Conservation (phyloP, 495 filamentous ascomycete genomes). For the Tuber melanosporum region DNA sequence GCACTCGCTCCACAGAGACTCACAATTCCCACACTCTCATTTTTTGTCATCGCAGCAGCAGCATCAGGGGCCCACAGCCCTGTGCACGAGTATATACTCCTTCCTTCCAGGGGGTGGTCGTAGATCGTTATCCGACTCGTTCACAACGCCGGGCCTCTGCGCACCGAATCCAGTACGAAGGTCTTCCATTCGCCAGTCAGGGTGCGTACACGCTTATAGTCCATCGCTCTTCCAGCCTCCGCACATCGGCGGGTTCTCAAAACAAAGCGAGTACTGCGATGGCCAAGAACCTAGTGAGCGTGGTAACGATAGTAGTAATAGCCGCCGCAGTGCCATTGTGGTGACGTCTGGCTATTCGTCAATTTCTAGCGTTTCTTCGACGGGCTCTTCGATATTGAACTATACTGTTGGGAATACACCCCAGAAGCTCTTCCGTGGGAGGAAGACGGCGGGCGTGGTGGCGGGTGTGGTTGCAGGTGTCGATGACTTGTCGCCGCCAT, state of each 20-base stretch:
- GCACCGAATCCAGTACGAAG: not conserved
- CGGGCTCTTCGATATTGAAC: conserved; percentile 27
- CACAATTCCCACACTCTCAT: conserved; percentile 9
- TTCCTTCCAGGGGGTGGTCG: conserved; percentile 15
- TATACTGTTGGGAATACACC: conserved; percentile 21
- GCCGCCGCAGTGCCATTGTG: conserved; percentile 1
- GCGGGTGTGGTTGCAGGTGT: conserved; percentile 6
- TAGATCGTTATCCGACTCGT: conserved; percentile 26
- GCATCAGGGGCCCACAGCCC: conserved; percentile 13
- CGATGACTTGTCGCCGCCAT: conserved; percentile 17
- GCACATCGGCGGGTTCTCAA: not conserved
- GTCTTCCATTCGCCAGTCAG: conserved; percentile 19
- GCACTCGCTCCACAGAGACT: conserved; percentile 9
- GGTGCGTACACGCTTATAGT: conserved; percentile 8
- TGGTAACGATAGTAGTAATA: not conserved
- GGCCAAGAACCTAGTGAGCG: not conserved
- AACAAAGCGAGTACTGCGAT: not conserved
- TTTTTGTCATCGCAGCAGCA: conserved; percentile 12
- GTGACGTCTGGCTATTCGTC: conserved; percentile 18
- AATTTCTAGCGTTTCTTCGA: conserved; percentile 32
- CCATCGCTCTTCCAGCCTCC: conserved; percentile 8
- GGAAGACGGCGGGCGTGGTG: not conserved
- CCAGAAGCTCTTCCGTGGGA: conserved; percentile 9
- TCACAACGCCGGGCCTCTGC: conserved; percentile 8
- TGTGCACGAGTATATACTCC: conserved; percentile 29